Evolutionary conservation across 129 eudicot species (phyloP).

Genomic region (Erigeron canadensis): DNA sequence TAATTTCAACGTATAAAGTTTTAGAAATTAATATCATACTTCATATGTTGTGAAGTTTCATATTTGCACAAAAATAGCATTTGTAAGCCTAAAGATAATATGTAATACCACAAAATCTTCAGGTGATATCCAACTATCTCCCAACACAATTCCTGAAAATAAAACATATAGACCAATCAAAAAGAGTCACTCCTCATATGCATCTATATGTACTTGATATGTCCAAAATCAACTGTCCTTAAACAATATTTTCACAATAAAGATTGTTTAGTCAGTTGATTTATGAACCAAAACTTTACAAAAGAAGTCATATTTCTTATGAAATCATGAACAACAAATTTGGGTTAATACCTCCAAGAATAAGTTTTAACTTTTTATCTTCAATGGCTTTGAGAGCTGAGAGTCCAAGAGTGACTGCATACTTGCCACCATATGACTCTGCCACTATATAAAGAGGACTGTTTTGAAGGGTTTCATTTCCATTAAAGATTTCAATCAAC

Average conservation of each 20-base stretch:
- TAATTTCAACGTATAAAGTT: not conserved
- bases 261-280: not conserved
- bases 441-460: slow-evolving; percentile 74
- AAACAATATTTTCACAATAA: not conserved
- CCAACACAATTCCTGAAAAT: slow-evolving; percentile 60
- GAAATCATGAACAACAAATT: not conserved
- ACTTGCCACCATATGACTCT: slow-evolving; percentile 85
- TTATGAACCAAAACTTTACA: not conserved
- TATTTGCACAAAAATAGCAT: not conserved
- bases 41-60: slow-evolving; percentile 1
- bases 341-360: slow-evolving; percentile 59
- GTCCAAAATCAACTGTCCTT: not conserved
- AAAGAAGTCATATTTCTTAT: not conserved
- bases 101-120: slow-evolving; percentile 56
- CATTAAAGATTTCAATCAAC: slow-evolving; percentile 49
- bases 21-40: slow-evolving; percentile 1
- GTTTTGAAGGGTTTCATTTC: slow-evolving; percentile 47
- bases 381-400: slow-evolving; percentile 67
- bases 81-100: not conserved
- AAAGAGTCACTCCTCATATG: not conserved
- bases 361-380: slow-evolving; percentile 53
- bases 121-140: slow-evolving; percentile 67
- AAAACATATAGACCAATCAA: not conserved
- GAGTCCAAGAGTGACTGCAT: slow-evolving; percentile 70
- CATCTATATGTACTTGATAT: no score